These are phyloP conservation scores for Collybia sordida DNA, from an alignment of 768 basidiomycete species.

Conservation along the genomic window DNA sequence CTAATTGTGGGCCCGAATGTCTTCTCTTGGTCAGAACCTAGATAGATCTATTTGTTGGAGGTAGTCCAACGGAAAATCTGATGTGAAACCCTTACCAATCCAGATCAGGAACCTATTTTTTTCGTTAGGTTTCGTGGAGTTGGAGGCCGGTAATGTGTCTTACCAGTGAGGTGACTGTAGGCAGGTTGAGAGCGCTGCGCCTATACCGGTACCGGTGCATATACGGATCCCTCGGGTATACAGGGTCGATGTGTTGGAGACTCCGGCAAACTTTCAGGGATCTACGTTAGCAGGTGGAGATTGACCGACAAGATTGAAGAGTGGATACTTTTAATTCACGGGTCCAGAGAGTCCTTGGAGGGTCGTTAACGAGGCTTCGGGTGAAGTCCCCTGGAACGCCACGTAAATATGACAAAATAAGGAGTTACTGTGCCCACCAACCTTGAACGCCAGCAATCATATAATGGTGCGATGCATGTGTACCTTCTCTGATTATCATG, in stretches of 20 bases:
- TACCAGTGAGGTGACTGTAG: slow-evolving; percentile 76
- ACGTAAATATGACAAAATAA: not conserved
- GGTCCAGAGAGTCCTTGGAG: slow-evolving; percentile 74
- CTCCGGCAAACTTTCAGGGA: slow-evolving; percentile 63
- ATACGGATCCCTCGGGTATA: slow-evolving; percentile 80
- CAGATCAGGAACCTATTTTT: slow-evolving; percentile 70
- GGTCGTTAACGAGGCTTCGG: slow-evolving; percentile 63
- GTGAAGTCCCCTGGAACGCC: slow-evolving; percentile 65
- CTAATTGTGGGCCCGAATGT: slow-evolving; percentile 72
- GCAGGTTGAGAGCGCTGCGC: slow-evolving; percentile 76
- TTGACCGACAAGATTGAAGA: not conserved
- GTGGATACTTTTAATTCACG: slow-evolving; percentile 70
- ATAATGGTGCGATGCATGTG: slow-evolving; percentile 74
- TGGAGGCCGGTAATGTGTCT: slow-evolving; percentile 14
- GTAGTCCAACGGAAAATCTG: slow-evolving; percentile 10
- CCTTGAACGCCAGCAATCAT: slow-evolving; percentile 80
- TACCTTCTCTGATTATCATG: slow-evolving; percentile 53
- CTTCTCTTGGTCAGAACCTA: slow-evolving; percentile 79
- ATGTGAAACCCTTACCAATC: slow-evolving; percentile 48
- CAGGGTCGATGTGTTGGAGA: slow-evolving; percentile 78
- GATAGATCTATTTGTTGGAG: not conserved
- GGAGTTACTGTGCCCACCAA: slow-evolving; percentile 9
- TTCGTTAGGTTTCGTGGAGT: slow-evolving; percentile 10
- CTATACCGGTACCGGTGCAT: slow-evolving; percentile 82
- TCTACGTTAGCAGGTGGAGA: slow-evolving; percentile 7